Evolutionary conservation across 495 filamentous ascomycete genomes (phyloP).

Genomic region (Schizothecium vesticola): DNA sequence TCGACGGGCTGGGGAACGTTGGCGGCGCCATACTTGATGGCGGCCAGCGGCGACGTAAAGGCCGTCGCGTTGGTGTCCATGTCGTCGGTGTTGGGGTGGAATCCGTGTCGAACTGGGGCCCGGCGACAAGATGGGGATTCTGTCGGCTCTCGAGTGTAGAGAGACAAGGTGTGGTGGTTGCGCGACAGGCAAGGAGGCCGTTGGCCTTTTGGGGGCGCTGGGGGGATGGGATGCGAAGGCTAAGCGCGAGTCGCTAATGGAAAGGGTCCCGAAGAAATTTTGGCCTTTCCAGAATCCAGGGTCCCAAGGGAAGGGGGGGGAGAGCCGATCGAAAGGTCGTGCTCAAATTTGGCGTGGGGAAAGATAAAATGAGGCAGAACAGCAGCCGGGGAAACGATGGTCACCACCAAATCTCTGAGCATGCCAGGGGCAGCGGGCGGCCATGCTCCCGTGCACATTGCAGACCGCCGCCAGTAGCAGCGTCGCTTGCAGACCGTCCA

Average conservation of each 20-base stretch:
- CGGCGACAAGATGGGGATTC: neutral
- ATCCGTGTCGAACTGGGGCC: neutral
- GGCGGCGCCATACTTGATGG: slow-evolving; percentile 49
- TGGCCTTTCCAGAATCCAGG: neutral
- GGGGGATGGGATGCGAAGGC: neutral
- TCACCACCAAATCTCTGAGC: neutral
- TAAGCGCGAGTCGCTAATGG: neutral
- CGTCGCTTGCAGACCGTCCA: neutral
- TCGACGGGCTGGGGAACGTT: slow-evolving; percentile 41
- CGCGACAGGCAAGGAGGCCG: neutral
- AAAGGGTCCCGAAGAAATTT: slow-evolving; percentile 4
- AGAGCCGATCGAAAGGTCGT: neutral
- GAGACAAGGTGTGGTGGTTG: neutral
- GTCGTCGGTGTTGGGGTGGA: slow-evolving; percentile 13
- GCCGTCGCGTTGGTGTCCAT: slow-evolving; percentile 65
- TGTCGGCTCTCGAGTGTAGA: slow-evolving; percentile 1
- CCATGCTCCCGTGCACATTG: neutral
- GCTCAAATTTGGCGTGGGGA: neutral
- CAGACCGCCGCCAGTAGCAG: neutral
- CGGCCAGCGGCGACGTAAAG: slow-evolving; percentile 72
- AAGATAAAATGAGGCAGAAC: neutral
- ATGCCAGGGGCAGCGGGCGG: too few species aligned
- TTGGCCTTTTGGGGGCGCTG: neutral
- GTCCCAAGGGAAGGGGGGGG: neutral
- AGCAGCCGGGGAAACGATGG: neutral